phyloP scores from a whole-genome alignment of 2,329 filamentous ascomycete species.

The Xylaria polymorpha region DNA sequence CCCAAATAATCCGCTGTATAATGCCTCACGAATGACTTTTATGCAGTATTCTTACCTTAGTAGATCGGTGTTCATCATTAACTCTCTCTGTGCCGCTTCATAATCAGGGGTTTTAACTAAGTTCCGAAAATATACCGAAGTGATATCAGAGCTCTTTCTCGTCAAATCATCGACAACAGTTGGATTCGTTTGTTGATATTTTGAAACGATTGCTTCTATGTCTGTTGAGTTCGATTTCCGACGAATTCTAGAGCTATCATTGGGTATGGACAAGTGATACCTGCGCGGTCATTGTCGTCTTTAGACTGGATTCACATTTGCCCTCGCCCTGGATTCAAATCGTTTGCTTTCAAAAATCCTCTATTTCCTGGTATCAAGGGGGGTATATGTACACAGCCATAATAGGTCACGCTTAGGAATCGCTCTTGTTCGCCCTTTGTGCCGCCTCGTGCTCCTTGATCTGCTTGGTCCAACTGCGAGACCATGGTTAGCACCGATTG shows the following conservation, averaged over 20 bases:
- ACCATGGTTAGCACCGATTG: slow-evolving; percentile 29
- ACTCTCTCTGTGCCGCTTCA: not conserved
- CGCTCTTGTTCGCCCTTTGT: slow-evolving; percentile 47
- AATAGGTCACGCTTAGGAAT: slow-evolving; percentile 40
- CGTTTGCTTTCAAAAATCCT: slow-evolving; percentile 16
- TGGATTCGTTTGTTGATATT: not conserved
- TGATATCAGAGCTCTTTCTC: not conserved
- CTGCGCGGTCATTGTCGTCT: not conserved
- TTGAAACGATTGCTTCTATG: not conserved
- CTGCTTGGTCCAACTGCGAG: slow-evolving; percentile 57
- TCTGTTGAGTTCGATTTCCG: not conserved
- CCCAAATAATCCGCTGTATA: no score
- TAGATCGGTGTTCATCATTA: not conserved
- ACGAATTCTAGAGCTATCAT: not conserved
- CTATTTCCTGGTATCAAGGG: slow-evolving; percentile 37
- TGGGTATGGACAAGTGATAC: not conserved
- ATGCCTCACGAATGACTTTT: not conserved
- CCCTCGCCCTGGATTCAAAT: not conserved
- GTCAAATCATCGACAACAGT: not conserved
- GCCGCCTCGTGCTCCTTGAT: slow-evolving; percentile 59
- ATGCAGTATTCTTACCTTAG: not conserved
- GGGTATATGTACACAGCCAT: slow-evolving; percentile 43
- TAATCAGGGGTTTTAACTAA: not conserved
- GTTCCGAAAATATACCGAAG: not conserved
- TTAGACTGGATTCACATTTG: not conserved